phyloP scores from a whole-genome alignment of 169 alveolate genomes.

The Babesia ovis region DNA sequence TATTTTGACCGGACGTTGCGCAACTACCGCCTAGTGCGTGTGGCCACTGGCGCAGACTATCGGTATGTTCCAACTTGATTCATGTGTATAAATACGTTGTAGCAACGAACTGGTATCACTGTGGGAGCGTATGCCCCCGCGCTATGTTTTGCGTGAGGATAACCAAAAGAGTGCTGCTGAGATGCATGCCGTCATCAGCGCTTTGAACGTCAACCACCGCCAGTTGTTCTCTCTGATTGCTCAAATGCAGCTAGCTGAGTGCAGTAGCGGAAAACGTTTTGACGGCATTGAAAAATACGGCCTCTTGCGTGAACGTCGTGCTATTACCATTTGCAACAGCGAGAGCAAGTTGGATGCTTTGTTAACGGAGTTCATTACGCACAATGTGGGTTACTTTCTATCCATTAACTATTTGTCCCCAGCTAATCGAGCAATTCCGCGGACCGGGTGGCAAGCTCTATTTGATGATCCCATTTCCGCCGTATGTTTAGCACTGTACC shows the following conservation, averaged over 20 bases:
- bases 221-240: conserved; percentile 72
- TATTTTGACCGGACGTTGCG: not conserved
- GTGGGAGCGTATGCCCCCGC: conserved; percentile 64
- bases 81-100: not conserved
- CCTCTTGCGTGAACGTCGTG: conserved; percentile 60
- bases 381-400: conserved; percentile 40
- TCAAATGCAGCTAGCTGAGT: conserved; percentile 65
- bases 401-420: not conserved
- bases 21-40: conserved; percentile 28
- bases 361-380: conserved; percentile 66
- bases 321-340: conserved; percentile 65
- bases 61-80: conserved; percentile 31
- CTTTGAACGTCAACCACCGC: conserved; percentile 75
- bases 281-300: conserved; percentile 57
- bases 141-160: conserved; percentile 31
- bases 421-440: conserved; percentile 63
- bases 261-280: conserved; percentile 5
- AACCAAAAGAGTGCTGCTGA: conserved; percentile 48
- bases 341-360: conserved; percentile 63
- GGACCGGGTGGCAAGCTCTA: conserved; percentile 64
- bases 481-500: conserved; percentile 19
- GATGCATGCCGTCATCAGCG: conserved; percentile 69
- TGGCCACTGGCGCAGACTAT: conserved; percentile 44
- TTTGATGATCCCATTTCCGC: conserved; percentile 53
- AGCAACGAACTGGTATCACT: conserved; percentile 55